These are phyloP conservation scores for Phytophthora hybrid DNA, from an alignment of 352 stramenopile species.

Conservation along the genomic window DNA sequence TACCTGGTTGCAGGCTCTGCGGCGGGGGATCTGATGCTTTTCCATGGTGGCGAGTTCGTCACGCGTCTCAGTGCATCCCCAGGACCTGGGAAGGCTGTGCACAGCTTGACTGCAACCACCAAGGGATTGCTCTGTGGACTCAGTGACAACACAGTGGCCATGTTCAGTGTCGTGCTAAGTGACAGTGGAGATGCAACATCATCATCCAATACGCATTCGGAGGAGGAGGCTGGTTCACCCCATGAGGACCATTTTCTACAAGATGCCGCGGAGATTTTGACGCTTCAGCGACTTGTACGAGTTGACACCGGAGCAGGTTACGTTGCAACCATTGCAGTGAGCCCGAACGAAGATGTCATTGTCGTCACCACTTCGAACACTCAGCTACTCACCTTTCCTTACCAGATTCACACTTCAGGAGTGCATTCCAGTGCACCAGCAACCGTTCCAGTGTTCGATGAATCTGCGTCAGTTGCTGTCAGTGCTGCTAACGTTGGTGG, in stretches of 20 bases:
- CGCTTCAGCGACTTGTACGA: slow-evolving; percentile 67
- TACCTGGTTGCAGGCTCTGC: slow-evolving; percentile 88
- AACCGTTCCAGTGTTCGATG: slow-evolving; percentile 22
- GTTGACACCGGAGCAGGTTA: slow-evolving; percentile 57
- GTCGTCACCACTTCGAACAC: slow-evolving; percentile 70
- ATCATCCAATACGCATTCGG: slow-evolving; percentile 39
- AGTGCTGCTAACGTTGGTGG: slow-evolving; percentile 5
- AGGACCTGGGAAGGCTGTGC: slow-evolving; percentile 54
- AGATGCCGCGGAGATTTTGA: slow-evolving; percentile 48
- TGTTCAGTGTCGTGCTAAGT: slow-evolving; percentile 63
- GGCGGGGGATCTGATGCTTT: slow-evolving; percentile 88
- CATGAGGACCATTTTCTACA: slow-evolving; percentile 36
- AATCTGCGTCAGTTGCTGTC: slow-evolving; percentile 28
- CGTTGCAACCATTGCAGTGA: slow-evolving; percentile 71
- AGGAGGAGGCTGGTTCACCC: slow-evolving; percentile 15
- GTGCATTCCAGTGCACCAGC: slow-evolving; percentile 19
- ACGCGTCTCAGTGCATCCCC: slow-evolving; percentile 65
- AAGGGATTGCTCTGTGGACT: slow-evolving; percentile 86
- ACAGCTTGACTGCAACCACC: slow-evolving; percentile 67
- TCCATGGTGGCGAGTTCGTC: slow-evolving; percentile 80
- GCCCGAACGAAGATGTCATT: slow-evolving; percentile 78
- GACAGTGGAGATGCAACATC: slow-evolving; percentile 29
- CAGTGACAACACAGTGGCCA: slow-evolving; percentile 69
- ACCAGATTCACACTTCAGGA: slow-evolving; percentile 54
- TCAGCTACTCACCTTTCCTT: slow-evolving; percentile 80